A percentile compares a stretch with the other conserved stretches of the same genome.
phyloP scores from a whole-genome alignment of 2,329 filamentous ascomycete genomes.

The Nigrograna mackinnonii region DNA sequence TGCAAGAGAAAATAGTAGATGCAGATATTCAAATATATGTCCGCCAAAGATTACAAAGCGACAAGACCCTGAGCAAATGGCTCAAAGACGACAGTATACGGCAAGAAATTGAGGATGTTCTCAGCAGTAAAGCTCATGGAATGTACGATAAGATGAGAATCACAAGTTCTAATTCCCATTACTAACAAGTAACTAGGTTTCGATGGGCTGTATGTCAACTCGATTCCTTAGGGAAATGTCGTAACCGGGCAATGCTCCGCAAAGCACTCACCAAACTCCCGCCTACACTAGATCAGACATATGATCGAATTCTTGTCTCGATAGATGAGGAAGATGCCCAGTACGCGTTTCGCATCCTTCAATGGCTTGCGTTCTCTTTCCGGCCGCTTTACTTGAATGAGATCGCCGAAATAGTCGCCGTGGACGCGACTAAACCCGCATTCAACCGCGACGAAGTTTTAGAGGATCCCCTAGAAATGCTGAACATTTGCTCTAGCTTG shows the following conservation, averaged over 20 bases:
- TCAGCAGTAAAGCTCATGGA: constrained; percentile 11
- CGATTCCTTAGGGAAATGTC: constrained; percentile 5
- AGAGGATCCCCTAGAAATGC: constrained; percentile 21
- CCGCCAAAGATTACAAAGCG: constrained; percentile 33
- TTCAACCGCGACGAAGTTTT: constrained; percentile 28
- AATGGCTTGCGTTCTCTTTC: constrained; percentile 9
- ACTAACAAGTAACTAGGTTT: constrained; percentile 10
- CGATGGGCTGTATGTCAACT: constrained; percentile 10
- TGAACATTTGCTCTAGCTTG: constrained; percentile 16
- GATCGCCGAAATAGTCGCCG: constrained; percentile 7
- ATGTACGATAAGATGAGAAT: constrained; percentile 12
- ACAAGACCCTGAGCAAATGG: constrained; percentile 10
- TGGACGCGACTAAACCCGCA: constrained; percentile 14
- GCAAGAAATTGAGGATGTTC: constrained; percentile 24
- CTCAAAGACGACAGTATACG: constrained; percentile 15
- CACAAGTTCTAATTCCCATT: constrained; percentile 1
- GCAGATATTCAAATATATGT: constrained; percentile 11
- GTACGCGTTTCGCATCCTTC: constrained; percentile 7
- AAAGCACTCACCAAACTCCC: constrained; percentile 7
- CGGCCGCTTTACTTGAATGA: constrained; percentile 7
- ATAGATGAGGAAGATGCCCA: constrained; percentile 1
- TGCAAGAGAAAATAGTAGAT: constrained; percentile 12
- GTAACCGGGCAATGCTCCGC: not conserved
- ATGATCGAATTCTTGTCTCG: constrained; percentile 6
- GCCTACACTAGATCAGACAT: constrained; percentile 9